phyloP scores from a whole-genome alignment of 345 rosid genomes.

The Diplotaxis tenuifolia region DNA sequence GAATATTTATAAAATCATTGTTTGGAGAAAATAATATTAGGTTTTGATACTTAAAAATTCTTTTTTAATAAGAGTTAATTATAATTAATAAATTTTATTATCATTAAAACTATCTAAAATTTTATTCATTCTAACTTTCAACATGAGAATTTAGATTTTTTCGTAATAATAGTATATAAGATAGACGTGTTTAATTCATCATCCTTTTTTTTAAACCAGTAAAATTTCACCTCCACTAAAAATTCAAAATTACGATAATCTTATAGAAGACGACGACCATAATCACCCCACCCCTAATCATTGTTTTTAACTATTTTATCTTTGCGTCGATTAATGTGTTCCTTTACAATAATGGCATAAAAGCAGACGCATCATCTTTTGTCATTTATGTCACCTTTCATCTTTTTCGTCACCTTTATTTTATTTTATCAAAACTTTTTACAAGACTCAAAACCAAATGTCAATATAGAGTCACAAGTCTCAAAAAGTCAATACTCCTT shows the following conservation, averaged over 20 bases:
- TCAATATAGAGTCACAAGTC: slow-evolving; percentile 8
- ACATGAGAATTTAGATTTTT: no score
- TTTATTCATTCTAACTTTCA: no score
- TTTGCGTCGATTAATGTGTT: neutral
- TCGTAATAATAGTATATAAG: no score
- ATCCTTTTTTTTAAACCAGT: no score
- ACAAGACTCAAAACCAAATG: slow-evolving; percentile 11
- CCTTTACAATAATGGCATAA: slow-evolving; percentile 8
- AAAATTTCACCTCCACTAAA: no score
- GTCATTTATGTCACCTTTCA: neutral
- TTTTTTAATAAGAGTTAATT: no score
- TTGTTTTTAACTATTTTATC: neutral
- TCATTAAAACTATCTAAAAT: no score
- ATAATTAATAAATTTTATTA: no score
- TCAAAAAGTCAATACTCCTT: neutral
- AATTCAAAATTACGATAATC: neutral
- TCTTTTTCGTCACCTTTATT: neutral
- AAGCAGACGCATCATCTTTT: slow-evolving; percentile 16
- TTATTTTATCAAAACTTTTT: neutral
- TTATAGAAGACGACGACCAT: neutral
- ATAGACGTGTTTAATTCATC: no score
- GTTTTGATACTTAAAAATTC: no score
- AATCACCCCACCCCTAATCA: neutral
- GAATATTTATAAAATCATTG: no score
- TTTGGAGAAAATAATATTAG: no score